phyloP scores from a whole-genome alignment of 2,329 filamentous ascomycete species.

The Proliferodiscus dingleyae region DNA sequence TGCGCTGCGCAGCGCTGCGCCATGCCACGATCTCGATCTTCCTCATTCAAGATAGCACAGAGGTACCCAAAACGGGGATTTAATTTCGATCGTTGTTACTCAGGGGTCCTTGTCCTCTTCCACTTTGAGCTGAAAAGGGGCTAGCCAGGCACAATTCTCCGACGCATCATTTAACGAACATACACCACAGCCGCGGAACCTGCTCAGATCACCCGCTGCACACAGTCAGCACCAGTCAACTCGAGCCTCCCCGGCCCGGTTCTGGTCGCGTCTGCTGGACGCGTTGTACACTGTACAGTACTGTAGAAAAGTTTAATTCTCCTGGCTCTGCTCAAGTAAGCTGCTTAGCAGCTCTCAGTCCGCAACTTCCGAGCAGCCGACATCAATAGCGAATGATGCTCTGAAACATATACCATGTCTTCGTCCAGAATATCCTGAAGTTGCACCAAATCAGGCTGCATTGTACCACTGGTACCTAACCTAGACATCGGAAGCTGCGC shows the following conservation, averaged over 20 bases:
- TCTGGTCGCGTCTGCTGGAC: neutral
- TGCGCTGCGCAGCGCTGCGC: neutral
- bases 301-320: too few relatives aligned
- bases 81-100: neutral
- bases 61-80: neutral
- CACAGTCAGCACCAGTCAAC: neutral
- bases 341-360: too few relatives aligned
- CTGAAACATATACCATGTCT: neutral
- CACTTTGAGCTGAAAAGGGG: neutral
- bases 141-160: slow-evolving; percentile 1
- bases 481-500: neutral
- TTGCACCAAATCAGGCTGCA: neutral
- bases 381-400: neutral
- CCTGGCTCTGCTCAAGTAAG: too few relatives aligned
- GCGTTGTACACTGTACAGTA: neutral
- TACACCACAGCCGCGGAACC: neutral
- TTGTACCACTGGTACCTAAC: neutral
- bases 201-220: neutral
- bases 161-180: neutral
- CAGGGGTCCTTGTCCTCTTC: neutral
- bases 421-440: neutral
- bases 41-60: too few relatives aligned
- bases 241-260: neutral
- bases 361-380: neutral
- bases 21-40: too few relatives aligned